Evolutionary conservation across 768 basidiomycete genomes (phyloP), one percentile per base, ranked within the genome.

Genomic region (Hydnum rufescens): DNA sequence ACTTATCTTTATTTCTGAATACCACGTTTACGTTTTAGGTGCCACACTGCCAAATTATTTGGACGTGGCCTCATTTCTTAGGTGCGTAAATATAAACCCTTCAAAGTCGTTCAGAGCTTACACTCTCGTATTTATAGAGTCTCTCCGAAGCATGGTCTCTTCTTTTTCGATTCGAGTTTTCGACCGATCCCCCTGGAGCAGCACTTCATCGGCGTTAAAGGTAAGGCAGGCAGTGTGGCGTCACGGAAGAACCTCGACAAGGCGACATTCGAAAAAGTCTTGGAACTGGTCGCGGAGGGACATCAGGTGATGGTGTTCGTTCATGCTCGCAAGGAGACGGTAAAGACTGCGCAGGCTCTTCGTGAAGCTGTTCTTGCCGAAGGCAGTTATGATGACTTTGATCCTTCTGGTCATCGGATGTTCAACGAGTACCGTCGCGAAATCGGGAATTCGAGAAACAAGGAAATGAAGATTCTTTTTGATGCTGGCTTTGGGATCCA

Each of bases 281-380:
- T 81, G 2, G 82, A 84, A 31, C 70, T 97, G 4, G 85, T 97
- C 28, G 71, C 67, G n/a, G 75, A 79, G 58, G 95, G 92, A 2
- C 95, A 99, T 66, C 95, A 97, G 64, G 89, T 95, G 55, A 97
- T 99, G 92, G 92, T 99, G 0, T 99, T 99, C 60, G 95, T 99
- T 5, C 95, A 99, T 64, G 88, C 95, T 13, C 75, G 95, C 29
- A 97, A 95, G 67, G 95, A 97, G 62, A 99, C 95, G 0, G 95
- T 97, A 51, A 95, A 93, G 62, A 76, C 85, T 0, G 92, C 92
- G 0, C 68, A 78, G 60, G 75, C 73, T 5, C 70, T 99, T 25
- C 77, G 77, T 53, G 95, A 97, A 55, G 71, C 80, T 53, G 78
- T 87, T 3, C 57, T 74, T 3, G 62, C 70, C 16, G 86, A 95